These are phyloP conservation scores for Penicillium freii DNA, from an alignment of 2,329 filamentous ascomycete species.

Conservation along the genomic window DNA sequence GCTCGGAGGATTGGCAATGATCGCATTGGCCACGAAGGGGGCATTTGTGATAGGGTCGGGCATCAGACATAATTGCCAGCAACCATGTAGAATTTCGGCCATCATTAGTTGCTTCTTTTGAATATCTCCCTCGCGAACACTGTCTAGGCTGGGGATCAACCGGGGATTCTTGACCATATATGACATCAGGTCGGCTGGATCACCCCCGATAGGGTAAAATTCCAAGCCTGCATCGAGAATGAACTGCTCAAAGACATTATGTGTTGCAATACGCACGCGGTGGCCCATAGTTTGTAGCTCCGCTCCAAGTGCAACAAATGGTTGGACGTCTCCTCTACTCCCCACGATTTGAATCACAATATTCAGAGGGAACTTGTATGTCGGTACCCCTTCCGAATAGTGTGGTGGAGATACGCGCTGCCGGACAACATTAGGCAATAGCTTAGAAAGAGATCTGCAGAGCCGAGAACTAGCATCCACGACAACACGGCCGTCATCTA, in stretches of 20 bases:
- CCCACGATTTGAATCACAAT: neutral
- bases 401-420: neutral
- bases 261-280: slow-evolving; percentile 37
- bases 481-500: neutral
- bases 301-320: neutral
- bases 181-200: slow-evolving; percentile 52
- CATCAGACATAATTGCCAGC: slow-evolving; percentile 33
- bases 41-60: slow-evolving; percentile 17
- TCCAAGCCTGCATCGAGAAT: slow-evolving; percentile 53
- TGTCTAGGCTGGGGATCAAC: slow-evolving; percentile 42
- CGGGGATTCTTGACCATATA: slow-evolving; percentile 51
- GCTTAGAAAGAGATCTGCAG: neutral
- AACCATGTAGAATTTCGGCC: slow-evolving; percentile 32
- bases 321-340: neutral
- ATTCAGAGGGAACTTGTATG: neutral
- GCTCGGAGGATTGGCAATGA: slow-evolving; percentile 52
- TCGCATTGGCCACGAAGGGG: slow-evolving; percentile 50
- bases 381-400: neutral
- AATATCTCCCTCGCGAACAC: slow-evolving; percentile 29
- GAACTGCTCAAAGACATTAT: slow-evolving; percentile 53
- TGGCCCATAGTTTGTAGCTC: neutral
- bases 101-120: slow-evolving; percentile 24
- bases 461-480: neutral
- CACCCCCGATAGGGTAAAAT: slow-evolving; percentile 58
- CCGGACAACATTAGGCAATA: neutral